These are phyloP conservation scores for Dysphania ambrosioides DNA, from an alignment of 148 eudicot species.

Conservation along the genomic window DNA sequence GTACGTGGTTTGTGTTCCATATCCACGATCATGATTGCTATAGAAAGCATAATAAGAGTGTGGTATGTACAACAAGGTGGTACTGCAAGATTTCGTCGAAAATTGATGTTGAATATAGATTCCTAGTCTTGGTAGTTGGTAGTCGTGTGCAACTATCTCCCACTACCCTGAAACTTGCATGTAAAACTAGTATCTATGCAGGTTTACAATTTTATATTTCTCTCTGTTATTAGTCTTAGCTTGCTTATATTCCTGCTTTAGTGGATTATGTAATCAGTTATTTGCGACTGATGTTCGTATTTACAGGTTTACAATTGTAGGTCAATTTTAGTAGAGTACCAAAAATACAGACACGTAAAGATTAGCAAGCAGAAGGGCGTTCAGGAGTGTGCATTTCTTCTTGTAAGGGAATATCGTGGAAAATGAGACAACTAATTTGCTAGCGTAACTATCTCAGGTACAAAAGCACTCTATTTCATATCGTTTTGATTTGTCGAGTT, in stretches of 20 bases:
- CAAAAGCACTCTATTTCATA: neutral
- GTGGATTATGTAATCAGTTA: neutral
- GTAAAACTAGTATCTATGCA: too few species aligned
- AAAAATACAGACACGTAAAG: neutral
- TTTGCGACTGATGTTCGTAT: neutral
- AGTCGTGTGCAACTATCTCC: neutral
- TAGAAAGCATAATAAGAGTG: too few species aligned
- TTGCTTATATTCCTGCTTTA: neutral
- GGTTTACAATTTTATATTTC: too few species aligned
- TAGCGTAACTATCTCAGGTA: constrained; percentile 1
- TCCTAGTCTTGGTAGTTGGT: neutral
- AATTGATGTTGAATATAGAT: neutral
- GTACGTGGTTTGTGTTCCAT: too few species aligned
- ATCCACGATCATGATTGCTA: too few species aligned
- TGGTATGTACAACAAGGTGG: too few species aligned
- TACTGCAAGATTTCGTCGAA: neutral
- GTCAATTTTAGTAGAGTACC: neutral
- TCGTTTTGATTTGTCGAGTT: neutral
- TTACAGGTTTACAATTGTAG: neutral
- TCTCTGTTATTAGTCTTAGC: neutral
- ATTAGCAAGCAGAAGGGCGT: neutral
- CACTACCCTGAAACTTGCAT: constrained; percentile 2
- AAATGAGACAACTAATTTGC: neutral
- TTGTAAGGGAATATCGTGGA: neutral
- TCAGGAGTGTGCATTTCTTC: neutral